These are phyloP conservation scores for Sugiyamaella castrensis DNA, from an alignment of 1,139 yeast species.

Conservation along the genomic window DNA sequence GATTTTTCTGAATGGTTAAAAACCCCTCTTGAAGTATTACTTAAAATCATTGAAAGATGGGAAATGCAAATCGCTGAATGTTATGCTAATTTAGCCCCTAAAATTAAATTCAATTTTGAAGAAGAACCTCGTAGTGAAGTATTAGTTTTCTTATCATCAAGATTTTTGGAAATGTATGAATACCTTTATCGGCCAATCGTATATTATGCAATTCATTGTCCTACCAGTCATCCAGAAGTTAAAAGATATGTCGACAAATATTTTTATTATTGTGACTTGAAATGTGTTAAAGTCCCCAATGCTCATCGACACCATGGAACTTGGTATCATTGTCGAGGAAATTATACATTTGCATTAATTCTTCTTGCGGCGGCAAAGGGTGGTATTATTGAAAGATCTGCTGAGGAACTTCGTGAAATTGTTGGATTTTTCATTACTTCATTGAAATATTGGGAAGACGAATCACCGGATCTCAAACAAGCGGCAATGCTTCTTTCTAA, in stretches of 20 bases:
- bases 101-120: constrained; percentile 16
- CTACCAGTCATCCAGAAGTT: constrained; percentile 18
- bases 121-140: constrained; percentile 19
- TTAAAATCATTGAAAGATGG: constrained; percentile 18
- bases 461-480: constrained; percentile 17
- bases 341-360: constrained; percentile 17
- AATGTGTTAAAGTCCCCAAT: constrained; percentile 16
- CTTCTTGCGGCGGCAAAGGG: constrained; percentile 19
- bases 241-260: constrained; percentile 19
- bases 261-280: constrained; percentile 17
- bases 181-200: constrained; percentile 22
- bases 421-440: constrained; percentile 19
- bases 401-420: constrained; percentile 14
- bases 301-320: constrained; percentile 23
- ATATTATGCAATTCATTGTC: constrained; percentile 21
- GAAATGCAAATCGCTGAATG: constrained; percentile 21
- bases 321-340: constrained; percentile 20
- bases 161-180: constrained; percentile 22
- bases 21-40: constrained; percentile 17
- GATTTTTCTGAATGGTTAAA: constrained; percentile 20
- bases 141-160: constrained; percentile 16
- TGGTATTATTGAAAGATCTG: constrained; percentile 17
- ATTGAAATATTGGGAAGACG: constrained; percentile 19
- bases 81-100: constrained; percentile 20
- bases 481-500: constrained; percentile 11